These are phyloP conservation scores for Penicillium simplicissimum DNA, from an alignment of 495 filamentous ascomycete genomes.

Conservation along the genomic window DNA sequence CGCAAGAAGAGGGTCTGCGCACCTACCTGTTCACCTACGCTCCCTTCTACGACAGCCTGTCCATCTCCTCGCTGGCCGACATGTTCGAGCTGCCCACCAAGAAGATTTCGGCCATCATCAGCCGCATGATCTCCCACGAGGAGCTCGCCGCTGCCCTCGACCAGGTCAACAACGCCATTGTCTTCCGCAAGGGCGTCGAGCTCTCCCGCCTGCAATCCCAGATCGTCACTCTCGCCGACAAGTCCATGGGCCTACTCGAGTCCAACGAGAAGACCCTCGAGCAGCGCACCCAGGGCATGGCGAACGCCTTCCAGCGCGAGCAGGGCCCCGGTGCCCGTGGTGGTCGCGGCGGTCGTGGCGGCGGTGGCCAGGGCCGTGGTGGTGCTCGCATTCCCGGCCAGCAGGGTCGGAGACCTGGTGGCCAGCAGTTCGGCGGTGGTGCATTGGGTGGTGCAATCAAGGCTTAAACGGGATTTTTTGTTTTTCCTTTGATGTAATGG, in stretches of 20 bases:
- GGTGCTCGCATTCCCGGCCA: conserved; percentile 55
- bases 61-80: conserved; percentile 74
- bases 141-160: conserved; percentile 94
- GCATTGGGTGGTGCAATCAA: conserved; percentile 65
- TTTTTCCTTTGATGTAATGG: conserved; percentile 41
- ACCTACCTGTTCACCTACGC: conserved; percentile 99
- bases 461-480: conserved; percentile 47
- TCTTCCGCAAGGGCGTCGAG: conserved; percentile 99
- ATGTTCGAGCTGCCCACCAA: conserved; percentile 95
- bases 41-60: conserved; percentile 97
- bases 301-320: conserved; percentile 91
- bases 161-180: conserved; percentile 95
- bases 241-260: conserved; percentile 93
- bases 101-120: conserved; percentile 92
- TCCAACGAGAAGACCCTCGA: conserved; percentile 95
- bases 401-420: conserved; percentile 53
- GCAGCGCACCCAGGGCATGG: conserved; percentile 91
- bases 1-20: conserved; percentile 95
- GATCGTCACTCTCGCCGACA: conserved; percentile 91
- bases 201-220: conserved; percentile 93
- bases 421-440: conserved; percentile 64
- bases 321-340: conserved; percentile 75
- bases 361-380: conserved; percentile 69
- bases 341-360: conserved; percentile 60
- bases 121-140: conserved; percentile 99